Base-by-base conservation (phyloP, 139 green algal genomes). In the Chlorella vulgaris region DNA sequence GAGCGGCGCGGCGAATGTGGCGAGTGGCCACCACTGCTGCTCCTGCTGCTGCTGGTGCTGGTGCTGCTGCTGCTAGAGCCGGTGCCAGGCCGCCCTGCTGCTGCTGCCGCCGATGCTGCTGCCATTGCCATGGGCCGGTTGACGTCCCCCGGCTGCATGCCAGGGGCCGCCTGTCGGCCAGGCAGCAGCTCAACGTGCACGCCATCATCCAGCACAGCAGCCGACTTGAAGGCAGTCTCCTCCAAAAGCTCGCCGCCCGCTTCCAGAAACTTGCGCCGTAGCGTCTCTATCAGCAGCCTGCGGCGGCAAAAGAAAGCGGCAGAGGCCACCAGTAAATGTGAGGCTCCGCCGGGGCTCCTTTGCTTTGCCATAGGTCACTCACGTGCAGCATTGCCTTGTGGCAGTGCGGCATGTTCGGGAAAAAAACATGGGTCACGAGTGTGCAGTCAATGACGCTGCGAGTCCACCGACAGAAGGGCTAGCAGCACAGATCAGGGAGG, bases 241-340 rank as follows among this genome's bases (percentile, higher is more conserved):
- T 95, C 92, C 24, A 84, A 43, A 0, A 94, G 68, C 1, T 76
- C 39, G 24, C 92, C 92, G 7, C 92, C 92, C 0, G 75, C 77
- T 2, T 62, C 85, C 42, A 87, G 39, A 75, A 94, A 96, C 29
- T 77, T 53, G 0, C 47, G 38, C 51, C 33, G n/a, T 51, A 89
- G 74, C 55, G 28, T 29, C 15, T 33, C 70, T n/a, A 88, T 31
- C 69, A 90, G 47, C 2, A 3, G 40, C 63, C 58, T 85, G 80
- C 55, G 82, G 42, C 50, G 10, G 21, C 15, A 43, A 26, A 2
- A n/a, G 29, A 6, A 39, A 2, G 5, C 3, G 66, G 8, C 13
- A 26, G 28, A 21, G 2, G 29, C 19, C 51, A 36, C 7, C 55
- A 81, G 47, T 71, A 43, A 31, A 28, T 29, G 69, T 69, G 10